Base-by-base conservation (phyloP, 2,329 filamentous ascomycete species). In the Colletotrichum sp. region DNA sequence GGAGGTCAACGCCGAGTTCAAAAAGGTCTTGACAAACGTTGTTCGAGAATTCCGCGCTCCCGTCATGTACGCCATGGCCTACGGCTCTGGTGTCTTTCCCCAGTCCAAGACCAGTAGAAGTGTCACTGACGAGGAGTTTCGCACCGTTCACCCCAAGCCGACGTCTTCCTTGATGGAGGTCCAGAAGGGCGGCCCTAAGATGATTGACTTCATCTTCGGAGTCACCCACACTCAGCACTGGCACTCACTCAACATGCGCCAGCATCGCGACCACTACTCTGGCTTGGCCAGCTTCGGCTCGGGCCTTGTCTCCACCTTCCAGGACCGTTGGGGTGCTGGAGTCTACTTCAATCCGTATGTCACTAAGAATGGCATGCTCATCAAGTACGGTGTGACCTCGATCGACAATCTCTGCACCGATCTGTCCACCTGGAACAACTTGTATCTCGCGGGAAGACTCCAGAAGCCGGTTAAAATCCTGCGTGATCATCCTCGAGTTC, bases 391-490 rank as follows among this genome's bases (percentile, higher is more conserved):
- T 24, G 97, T 99, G 26, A 98, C 98, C 59, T 98, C 98, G 81
- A 91, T 99, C 79, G 93, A 98, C 82, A 98, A 96, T 4, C 88
- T 99, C 18, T 96, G 95, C 80, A 90, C 90, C 57, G 97, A 99
- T 83, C 90, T 99, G 28, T 94, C 92, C 34, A 92, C 96, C 75
- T 99, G 97, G 97, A 93, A 98, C 77, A 98, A 95, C 0, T 89
- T 99, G 30, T 99, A 99, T 84, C 91, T 99, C n/a, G 97, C 98
- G 8, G 97, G 97, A 6, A 94, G 97, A 39, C 90, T 99, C 68
- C 97, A 99, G 78, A 99, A 99, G 84, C 97, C 97, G 2, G 97
- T 98, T 85, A 99, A 99, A 88, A 99, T 99, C 79, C 90, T 99
- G 22, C 94, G 96, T 67, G 97, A 99, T 83, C 95, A 99, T 81